Evolutionary conservation across 306 rosid genomes (phyloP).

Genomic region (Cucumis hystrix): DNA sequence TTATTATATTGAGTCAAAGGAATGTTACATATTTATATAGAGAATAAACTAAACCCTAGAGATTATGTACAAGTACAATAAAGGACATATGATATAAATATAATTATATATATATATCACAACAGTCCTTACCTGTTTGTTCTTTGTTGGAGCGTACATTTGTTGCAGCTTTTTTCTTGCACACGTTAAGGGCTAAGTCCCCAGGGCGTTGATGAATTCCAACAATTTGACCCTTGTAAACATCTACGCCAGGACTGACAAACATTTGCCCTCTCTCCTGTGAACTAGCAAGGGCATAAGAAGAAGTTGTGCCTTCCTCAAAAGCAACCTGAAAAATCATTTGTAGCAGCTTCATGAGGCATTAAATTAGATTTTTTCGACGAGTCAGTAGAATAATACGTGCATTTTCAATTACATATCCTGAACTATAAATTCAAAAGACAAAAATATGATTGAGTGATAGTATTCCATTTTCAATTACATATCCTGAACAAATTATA

Average conservation of each 20-base stretch:
- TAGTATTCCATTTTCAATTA: too few species aligned
- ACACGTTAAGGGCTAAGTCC: conserved; percentile 80
- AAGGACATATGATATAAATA: too few species aligned
- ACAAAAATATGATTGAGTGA: neutral
- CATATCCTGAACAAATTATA: too few species aligned
- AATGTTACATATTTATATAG: too few species aligned
- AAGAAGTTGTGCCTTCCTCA: conserved; percentile 80
- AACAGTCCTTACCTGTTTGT: conserved; percentile 58
- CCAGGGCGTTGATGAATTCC: conserved; percentile 98
- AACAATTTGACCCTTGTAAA: conserved; percentile 83
- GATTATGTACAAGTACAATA: too few species aligned
- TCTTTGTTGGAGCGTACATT: conserved; percentile 95
- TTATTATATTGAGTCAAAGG: too few species aligned
- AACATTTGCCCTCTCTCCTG: conserved; percentile 97
- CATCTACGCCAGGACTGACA: conserved; percentile 65
- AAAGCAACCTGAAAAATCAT: conserved; percentile 75
- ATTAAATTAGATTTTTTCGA: neutral
- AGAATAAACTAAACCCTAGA: too few species aligned
- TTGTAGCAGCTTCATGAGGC: neutral
- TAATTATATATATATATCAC: too few species aligned
- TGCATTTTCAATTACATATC: neutral
- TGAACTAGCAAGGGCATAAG: conserved; percentile 79
- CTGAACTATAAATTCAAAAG: neutral
- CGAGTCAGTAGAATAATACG: neutral
- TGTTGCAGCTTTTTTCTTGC: conserved; percentile 97